Evolutionary conservation across 2,329 filamentous ascomycete species (phyloP).

Genomic region (Bipolaris bicolor): DNA sequence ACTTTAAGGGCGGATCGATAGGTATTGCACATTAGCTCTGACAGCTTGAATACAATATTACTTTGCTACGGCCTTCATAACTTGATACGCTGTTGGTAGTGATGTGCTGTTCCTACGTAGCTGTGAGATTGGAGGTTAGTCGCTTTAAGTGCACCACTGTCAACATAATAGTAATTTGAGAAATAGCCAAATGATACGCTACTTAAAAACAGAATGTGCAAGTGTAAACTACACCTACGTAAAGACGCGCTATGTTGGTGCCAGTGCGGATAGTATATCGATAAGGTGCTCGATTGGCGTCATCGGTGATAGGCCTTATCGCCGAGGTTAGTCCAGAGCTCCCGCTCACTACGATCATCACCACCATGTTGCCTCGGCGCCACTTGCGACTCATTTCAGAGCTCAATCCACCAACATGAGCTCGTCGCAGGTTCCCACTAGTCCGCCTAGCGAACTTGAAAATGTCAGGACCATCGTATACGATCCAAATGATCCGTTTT

Average conservation of each 20-base stretch:
- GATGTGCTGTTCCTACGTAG: not conserved
- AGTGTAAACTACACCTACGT: not conserved
- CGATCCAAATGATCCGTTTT: constrained; percentile 43
- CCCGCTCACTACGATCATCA: constrained; percentile 9
- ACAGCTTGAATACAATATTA: not conserved
- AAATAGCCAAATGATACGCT: not conserved
- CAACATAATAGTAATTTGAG: not conserved
- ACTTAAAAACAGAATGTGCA: not conserved
- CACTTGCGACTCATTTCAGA: constrained; percentile 4
- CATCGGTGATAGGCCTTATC: constrained; percentile 14
- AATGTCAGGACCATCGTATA: constrained; percentile 37
- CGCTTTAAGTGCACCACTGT: not conserved
- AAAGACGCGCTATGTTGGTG: not conserved
- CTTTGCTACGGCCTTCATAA: not conserved
- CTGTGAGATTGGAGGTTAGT: not conserved
- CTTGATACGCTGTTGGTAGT: not conserved
- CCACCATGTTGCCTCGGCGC: constrained; percentile 12
- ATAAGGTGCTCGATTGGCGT: constrained; percentile 11
- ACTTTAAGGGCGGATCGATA: not conserved
- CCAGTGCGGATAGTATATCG: constrained; percentile 4
- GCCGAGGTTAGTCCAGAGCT: constrained; percentile 15
- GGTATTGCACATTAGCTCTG: not conserved
- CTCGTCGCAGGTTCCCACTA: constrained; percentile 30
- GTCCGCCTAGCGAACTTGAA: constrained; percentile 34
- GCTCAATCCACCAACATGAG: constrained; percentile 30